Evolutionary conservation across 1,139 yeast genomes (phyloP).

Genomic region (Entelexis paramagnoliae): DNA sequence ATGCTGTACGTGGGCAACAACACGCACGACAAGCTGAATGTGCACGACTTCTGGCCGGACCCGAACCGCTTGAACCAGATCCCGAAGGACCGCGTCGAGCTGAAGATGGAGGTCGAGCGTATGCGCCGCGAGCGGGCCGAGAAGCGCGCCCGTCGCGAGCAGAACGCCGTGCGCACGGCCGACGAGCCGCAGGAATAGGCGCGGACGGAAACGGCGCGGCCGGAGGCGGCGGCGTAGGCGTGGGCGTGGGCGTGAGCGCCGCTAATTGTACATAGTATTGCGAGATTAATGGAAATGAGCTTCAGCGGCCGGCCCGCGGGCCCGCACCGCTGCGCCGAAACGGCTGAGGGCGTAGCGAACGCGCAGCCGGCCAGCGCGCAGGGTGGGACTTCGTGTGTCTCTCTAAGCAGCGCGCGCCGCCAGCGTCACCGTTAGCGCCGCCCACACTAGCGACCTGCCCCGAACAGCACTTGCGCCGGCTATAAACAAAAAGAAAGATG

Average conservation of each 20-base stretch:
- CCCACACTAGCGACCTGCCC: no score
- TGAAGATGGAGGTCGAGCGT: constrained; percentile 81
- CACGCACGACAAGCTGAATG: constrained; percentile 76
- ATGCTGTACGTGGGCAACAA: constrained; percentile 90
- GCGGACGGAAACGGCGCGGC: no score
- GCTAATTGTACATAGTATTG: neutral
- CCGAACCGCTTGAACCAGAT: constrained; percentile 82
- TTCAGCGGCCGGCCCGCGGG: no score
- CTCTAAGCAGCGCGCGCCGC: constrained; percentile 1
- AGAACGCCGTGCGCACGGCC: constrained; percentile 42
- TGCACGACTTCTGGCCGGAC: constrained; percentile 97
- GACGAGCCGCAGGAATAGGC: neutral
- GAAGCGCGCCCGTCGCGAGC: constrained; percentile 57
- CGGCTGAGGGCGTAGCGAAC: no score
- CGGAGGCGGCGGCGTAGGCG: no score
- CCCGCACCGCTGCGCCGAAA: no score
- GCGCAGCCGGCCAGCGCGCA: no score
- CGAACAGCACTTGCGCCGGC: no score
- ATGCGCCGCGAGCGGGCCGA: constrained; percentile 66
- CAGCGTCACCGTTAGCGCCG: neutral
- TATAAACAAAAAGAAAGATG: constrained; percentile 1
- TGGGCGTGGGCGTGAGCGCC: neutral
- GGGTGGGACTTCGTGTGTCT: neutral
- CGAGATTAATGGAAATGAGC: neutral
- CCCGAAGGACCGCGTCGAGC: constrained; percentile 88